These are phyloP conservation scores for Millerozyma miso DNA, from an alignment of 805 yeast genomes.

Conservation along the genomic window DNA sequence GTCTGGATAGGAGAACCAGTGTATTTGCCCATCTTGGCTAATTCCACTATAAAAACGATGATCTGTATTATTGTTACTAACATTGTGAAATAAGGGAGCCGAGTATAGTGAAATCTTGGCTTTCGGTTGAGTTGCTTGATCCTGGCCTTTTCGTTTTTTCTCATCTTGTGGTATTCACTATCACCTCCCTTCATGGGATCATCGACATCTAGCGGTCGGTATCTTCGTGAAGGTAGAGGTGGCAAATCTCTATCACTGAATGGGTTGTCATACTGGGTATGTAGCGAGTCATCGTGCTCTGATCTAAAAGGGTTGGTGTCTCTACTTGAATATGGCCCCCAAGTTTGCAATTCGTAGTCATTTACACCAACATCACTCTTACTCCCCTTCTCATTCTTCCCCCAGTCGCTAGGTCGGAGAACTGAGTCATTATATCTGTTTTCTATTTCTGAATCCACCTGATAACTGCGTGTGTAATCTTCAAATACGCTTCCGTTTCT, in stretches of 20 bases:
- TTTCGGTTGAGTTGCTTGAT: conserved; percentile 18
- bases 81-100: conserved; percentile 39
- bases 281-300: not conserved
- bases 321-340: not conserved
- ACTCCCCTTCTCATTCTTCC: not conserved
- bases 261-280: conserved; percentile 2
- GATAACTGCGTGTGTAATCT: not conserved
- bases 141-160: conserved; percentile 21
- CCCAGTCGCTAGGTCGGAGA: not conserved
- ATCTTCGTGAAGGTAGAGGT: conserved; percentile 2
- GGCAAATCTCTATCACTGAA: conserved; percentile 2
- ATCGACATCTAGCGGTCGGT: not conserved
- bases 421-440: not conserved
- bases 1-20: conserved; percentile 68
- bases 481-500: not conserved
- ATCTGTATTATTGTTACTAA: conserved; percentile 45
- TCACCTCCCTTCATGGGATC: conserved; percentile 3
- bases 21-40: conserved; percentile 49
- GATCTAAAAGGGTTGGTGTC: conserved; percentile 1
- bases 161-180: conserved; percentile 12
- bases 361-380: not conserved
- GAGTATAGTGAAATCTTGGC: conserved; percentile 34
- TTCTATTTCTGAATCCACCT: not conserved
- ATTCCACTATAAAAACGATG: conserved; percentile 58
- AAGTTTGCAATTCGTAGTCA: conserved; percentile 1